phyloP scores from a whole-genome alignment of 2,329 filamentous ascomycete species.

The Torrubiella hemipterigena region DNA sequence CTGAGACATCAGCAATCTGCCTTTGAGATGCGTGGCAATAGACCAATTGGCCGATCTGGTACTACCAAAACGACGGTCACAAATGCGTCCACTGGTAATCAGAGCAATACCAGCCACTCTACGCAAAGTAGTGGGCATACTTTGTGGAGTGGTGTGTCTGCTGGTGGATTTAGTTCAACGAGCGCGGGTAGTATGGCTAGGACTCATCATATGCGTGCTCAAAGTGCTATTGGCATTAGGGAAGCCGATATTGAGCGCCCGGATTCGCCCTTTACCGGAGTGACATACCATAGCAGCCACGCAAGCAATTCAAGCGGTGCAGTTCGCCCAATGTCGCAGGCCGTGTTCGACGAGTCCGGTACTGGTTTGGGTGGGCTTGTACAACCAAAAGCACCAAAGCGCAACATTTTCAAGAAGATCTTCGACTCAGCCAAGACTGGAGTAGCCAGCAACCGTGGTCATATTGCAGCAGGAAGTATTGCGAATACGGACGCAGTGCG shows the following conservation, averaged over 20 bases:
- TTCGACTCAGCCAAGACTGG: constrained; percentile 89
- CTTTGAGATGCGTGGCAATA: constrained; percentile 62
- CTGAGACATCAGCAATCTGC: constrained; percentile 60
- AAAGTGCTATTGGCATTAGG: constrained; percentile 52
- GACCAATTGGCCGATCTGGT: constrained; percentile 62
- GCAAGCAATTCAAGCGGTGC: constrained; percentile 35
- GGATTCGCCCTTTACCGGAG: constrained; percentile 57
- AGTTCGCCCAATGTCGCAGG: constrained; percentile 52
- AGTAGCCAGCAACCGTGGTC: constrained; percentile 78
- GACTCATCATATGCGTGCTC: constrained; percentile 49
- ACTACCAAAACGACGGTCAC: constrained; percentile 83
- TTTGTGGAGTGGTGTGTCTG: constrained; percentile 88
- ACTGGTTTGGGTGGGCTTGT: constrained; percentile 68
- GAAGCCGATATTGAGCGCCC: constrained; percentile 44
- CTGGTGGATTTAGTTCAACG: constrained; percentile 83
- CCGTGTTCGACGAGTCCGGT: constrained; percentile 52
- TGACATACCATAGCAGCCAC: constrained; percentile 89
- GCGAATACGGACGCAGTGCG: constrained; percentile 30
- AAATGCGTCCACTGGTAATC: constrained; percentile 60
- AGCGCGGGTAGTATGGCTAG: constrained; percentile 89
- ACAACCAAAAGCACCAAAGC: constrained; percentile 65
- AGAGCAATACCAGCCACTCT: constrained; percentile 61
- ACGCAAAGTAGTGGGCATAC: constrained; percentile 73
- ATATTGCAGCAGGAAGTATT: constrained; percentile 50
- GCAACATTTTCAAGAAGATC: constrained; percentile 91